phyloP scores from a whole-genome alignment of 2,329 filamentous ascomycete genomes.

The Ophiobolus disseminans region DNA sequence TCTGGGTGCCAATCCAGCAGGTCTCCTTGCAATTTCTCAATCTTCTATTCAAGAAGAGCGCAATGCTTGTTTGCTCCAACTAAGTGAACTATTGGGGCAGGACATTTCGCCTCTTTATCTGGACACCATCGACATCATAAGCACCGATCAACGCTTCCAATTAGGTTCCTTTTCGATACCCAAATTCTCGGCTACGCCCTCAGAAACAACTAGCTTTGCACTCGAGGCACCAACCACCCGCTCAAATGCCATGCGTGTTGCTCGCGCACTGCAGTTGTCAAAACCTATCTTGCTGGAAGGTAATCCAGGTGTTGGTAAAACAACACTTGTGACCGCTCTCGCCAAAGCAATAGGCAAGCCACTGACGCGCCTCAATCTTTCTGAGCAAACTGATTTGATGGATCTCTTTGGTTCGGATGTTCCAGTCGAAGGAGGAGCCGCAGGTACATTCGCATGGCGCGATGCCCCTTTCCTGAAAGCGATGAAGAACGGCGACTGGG shows the following conservation, averaged over 20 bases:
- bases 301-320: constrained; percentile 98
- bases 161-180: constrained; percentile 79
- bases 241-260: constrained; percentile 87
- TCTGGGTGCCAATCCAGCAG: constrained; percentile 92
- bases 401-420: constrained; percentile 97
- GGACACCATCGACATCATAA: constrained; percentile 64
- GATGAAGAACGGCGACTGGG: constrained; percentile 97
- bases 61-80: constrained; percentile 72
- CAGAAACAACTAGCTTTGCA: constrained; percentile 69
- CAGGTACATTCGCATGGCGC: constrained; percentile 92
- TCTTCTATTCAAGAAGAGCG: constrained; percentile 75
- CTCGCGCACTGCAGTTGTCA: constrained; percentile 83
- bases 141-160: constrained; percentile 62
- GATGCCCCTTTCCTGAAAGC: constrained; percentile 94
- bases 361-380: constrained; percentile 93
- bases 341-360: constrained; percentile 80
- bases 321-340: constrained; percentile 85
- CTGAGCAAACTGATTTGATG: constrained; percentile 97
- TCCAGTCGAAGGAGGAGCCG: constrained; percentile 88
- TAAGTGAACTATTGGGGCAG: constrained; percentile 69
- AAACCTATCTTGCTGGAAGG: constrained; percentile 96
- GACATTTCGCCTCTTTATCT: constrained; percentile 73
- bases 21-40: constrained; percentile 75
- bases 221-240: constrained; percentile 90
- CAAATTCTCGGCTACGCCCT: constrained; percentile 54